These are phyloP conservation scores for Phytophthora podocarpi DNA, from an alignment of 352 stramenopile genomes.

Conservation along the genomic window DNA sequence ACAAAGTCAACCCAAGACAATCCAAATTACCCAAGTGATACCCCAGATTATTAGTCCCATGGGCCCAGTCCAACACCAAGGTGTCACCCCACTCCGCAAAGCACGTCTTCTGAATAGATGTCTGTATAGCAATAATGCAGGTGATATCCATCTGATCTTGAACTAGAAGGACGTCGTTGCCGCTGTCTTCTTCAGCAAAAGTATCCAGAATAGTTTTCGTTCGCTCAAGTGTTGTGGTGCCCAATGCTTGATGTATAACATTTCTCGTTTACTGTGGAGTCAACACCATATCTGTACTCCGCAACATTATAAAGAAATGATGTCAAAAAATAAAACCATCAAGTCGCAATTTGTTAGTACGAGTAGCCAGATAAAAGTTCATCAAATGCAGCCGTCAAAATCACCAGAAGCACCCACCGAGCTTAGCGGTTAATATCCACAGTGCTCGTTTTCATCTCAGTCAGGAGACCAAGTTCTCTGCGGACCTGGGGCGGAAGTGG, in stretches of 20 bases:
- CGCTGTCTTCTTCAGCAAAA: neutral
- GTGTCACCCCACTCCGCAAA: neutral
- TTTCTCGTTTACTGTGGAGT: constrained; percentile 10
- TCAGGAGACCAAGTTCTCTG: no score
- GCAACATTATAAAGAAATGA: neutral
- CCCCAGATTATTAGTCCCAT: constrained; percentile 1
- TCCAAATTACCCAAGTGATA: constrained; percentile 1
- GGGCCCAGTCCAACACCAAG: neutral
- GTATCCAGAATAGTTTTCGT: neutral
- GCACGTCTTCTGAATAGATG: neutral
- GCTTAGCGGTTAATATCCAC: neutral
- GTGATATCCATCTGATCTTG: constrained; percentile 11
- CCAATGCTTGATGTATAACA: neutral
- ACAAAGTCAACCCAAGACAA: no score
- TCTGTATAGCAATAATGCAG: neutral
- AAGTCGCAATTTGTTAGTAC: neutral
- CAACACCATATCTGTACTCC: neutral
- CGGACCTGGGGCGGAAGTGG: neutral
- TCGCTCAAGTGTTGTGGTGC: neutral
- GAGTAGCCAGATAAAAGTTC: no score
- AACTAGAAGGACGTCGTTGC: constrained; percentile 1
- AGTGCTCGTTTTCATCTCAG: constrained; percentile 8
- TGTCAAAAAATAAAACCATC: no score
- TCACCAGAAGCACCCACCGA: constrained; percentile 4
- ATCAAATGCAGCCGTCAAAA: neutral